Evolutionary conservation across 1,139 yeast genomes (phyloP), one percentile per base, ranked within the genome.

Genomic region (Pichia sp.): DNA sequence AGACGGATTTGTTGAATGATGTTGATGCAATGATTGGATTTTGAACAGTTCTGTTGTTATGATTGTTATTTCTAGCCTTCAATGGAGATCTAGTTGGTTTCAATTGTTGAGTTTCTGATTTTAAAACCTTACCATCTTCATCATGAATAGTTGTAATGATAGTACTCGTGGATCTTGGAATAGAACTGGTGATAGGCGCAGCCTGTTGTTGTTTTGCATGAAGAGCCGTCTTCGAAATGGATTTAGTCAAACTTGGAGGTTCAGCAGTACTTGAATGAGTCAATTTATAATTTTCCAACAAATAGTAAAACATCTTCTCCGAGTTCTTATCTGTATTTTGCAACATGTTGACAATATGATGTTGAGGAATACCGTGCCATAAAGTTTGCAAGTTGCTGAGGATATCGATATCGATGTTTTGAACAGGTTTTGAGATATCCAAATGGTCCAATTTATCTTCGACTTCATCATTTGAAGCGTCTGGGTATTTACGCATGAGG

Each of bases 261-360:
- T 40, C 20, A 20, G 20, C 18, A 14, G 42, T 46, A 32, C 44
- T 42, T 6, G 30, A 19, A 57, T 76, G 81, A 44, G 71, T 71
- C 51, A 73, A 75, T 57, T 79, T 72, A 60, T 79, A 79, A 55
- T 80, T 72, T 60, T 76, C 65, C 45, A 85, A 69, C 48, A 85
- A 69, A 17, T 87, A 86, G 58, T 85, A 85, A 59, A 85, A 81
- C 36, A 88, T 83, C 67, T 85, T 85, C 63, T 85, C 93, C 3
- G 89, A 78, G 55, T 81, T 83, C 22, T 81, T 73, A 28, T 84
- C 87, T 34, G 72, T 70, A 47, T 69, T 75, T 55, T 79, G 72
- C 43, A 85, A 68, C 57, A 80, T 77, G 34, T 67, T 65, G 30
- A 78, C 67, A 15, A 85, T 83, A 49, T 81, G 83, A 30, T 71